Evolutionary conservation across 2,329 filamentous ascomycete genomes (phyloP), one percentile per base, ranked within the genome.

Genomic region (Beauveria caledonica): DNA sequence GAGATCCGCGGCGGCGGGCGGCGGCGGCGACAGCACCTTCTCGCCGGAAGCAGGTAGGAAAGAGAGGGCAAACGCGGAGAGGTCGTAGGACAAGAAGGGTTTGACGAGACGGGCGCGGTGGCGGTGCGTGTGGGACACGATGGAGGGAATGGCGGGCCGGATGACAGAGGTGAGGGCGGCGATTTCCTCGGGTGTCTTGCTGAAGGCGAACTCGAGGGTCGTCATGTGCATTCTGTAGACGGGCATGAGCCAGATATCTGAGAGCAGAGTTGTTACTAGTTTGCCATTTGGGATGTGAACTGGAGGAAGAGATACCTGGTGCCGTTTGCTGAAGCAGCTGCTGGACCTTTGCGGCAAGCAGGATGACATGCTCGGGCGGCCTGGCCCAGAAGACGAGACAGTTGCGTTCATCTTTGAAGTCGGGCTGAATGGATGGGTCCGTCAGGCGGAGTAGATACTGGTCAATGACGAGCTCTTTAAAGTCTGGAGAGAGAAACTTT

Each of bases 351-450:
- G 76, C 73, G 3, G 93, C 84, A 62, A 97, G 74, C 21, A 80
- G 75, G 50, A 87, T 78, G 19, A 97, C 78, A 65, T 87, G 84
- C 50, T 83, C 74, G 0, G 92, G 89, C 17, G 93, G 93, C 7
- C 92, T 81, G 3, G 89, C 90, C 91, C 92, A 97, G 69, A 97
- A 86, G 0, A 92, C 89, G 11, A 97, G 78, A 70, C 92, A 95
- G 68, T 96, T 81, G 45, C 93, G 80, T 46, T 84, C 82, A 70
- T 97, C 93, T 56, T 78, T 72, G 70, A 88, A 96, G 1, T 83
- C 84, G 1, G 86, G 86, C 64, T 90, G 81, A 40, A 87, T 74
- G 1, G 80, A 73, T 1, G 82, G 81, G 48, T 86, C 80, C 65
- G 87, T 82, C 36, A 96, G 76, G 60, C 86, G 86, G 54, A 86